Evolutionary conservation across 2,329 filamentous ascomycete species (phyloP), one percentile per base, ranked within the genome.

Genomic region (Tolypocladium sp.): DNA sequence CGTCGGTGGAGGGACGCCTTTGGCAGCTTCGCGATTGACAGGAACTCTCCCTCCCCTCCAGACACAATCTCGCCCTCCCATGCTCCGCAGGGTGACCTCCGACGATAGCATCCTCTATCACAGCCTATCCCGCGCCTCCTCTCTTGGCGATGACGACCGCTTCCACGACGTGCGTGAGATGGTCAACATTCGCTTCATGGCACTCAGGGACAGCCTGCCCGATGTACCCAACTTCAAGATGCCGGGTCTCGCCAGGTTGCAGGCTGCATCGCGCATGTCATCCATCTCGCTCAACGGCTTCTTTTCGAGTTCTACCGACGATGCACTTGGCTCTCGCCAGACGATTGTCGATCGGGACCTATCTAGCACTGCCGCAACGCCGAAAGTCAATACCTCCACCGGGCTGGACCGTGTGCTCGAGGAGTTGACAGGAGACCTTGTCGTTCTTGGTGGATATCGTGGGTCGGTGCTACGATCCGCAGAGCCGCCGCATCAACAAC

Each of bases 381-480:
- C 57, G 13, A 57, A 56, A n/a, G 44, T 22, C 22, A 49, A 5
- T 55, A 59, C 66, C 20, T 65, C 64, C n/a, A 67, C 70, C 25
- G 63, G 73, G 66, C 70, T 85, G 62, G 81, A 87, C 67, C 79
- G 71, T 20, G 76, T 79, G 68, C 69, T 96, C 54, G 85, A 88
- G 54, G 77, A 84, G 6, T 76, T 96, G 27, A 90, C 86, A 0
- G 92, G 93, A 0, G 93, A 97, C 68, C 71, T 97, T 9, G 91
- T 97, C 9, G 80, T 97, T 37, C 81, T 97, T 69, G 93, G 93
- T 25, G 93, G 93, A 17, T 96, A 97, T 69, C 83, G 93, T 63
- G 93, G 93, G 4, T 96, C 92, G 0, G 82, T 97, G n/a, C 74
- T 97, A 37, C 86, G 92, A 37, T 95, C 91, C 13, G 88, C 91